Evolutionary conservation across 345 rosid genomes (phyloP), one percentile per base, ranked within the genome.

Genomic region (Corymbia maculata): DNA sequence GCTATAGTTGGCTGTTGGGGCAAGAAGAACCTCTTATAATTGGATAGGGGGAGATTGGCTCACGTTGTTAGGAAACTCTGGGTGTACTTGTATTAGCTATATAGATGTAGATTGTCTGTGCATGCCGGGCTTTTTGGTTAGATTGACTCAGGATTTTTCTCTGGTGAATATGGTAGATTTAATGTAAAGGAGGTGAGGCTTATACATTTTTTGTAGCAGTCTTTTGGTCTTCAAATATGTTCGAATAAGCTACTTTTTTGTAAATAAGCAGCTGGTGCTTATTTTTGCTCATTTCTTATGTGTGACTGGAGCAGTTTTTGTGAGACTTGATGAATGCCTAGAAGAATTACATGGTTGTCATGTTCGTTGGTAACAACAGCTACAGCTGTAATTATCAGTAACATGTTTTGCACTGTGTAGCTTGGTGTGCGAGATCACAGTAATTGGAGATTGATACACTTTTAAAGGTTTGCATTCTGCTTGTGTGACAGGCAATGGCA

Each of bases 401-500:
- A 85, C 26, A n/a, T 42, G 45, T 49, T 52, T 85, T 85, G 86
- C 61, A 19, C 45, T n/a, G 59, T 51, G 64, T 85, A 52, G 45
- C 59, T 52, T n/a, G 80, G 61, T 26, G 52, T 3, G 7, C 5
- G 12, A 36, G 52, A 44, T 88, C 52, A 36, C 57, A 70, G 55
- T 82, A 80, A 49, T 8, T 89, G 86, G 66, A 68, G 85, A 88
- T 17, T n/a, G 14, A 70, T 47, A 80, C 85, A 51, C 47, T 75
- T 75, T 42, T 52, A 30, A 87, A 57, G 87, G 88, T 61, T 85
- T 86, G 8, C 24, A 19, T 21, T 88, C 57, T 89, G 64, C 88
- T 90, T 88, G 44, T 90, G 79, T 85, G 79, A 84, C 91, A 94
- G 94, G 91, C 86, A 90, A 88, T 88, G 90, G 92, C 90, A 93